These are phyloP conservation scores for Calonectria multiphialidica DNA, from an alignment of 2,329 filamentous ascomycete genomes.

Conservation along the genomic window DNA sequence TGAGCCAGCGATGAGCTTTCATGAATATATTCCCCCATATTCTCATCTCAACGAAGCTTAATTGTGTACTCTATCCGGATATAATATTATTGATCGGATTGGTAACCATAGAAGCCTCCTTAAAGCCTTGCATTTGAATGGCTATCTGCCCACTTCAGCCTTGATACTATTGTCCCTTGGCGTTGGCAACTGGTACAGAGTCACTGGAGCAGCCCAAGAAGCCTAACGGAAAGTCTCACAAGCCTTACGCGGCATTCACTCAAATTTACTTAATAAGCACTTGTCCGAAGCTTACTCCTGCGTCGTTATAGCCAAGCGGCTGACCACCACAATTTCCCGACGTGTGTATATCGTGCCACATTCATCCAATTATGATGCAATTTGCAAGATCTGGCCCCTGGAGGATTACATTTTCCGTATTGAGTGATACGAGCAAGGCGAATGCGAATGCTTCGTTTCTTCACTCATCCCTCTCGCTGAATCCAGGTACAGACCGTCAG, in stretches of 20 bases:
- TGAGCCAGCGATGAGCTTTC: background rate
- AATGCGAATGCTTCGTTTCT: background rate
- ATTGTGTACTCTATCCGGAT: background rate
- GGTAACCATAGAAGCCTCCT: too few species aligned
- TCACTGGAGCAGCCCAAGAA: background rate
- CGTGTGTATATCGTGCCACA: background rate
- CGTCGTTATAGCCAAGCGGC: background rate
- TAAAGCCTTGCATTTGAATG: background rate
- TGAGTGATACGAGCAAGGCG: background rate
- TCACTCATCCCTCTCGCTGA: background rate
- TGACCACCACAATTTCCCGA: background rate
- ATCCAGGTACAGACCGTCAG: background rate
- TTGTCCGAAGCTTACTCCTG: background rate
- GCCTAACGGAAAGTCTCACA: background rate
- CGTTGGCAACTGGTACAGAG: background rate
- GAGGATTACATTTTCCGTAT: background rate
- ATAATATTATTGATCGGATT: too few species aligned
- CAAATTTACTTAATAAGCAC: background rate
- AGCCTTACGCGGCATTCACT: background rate
- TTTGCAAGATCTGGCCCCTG: background rate
- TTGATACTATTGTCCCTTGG: background rate
- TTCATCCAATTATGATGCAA: background rate
- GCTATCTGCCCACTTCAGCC: background rate
- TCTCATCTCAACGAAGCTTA: too few species aligned
- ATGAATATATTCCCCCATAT: background rate